A percentile compares a stretch with the other conserved stretches of the same genome.
These are phyloP conservation scores for Flaveria sonorensis DNA, from an alignment of 129 eudicot species.

Conservation along the genomic window DNA sequence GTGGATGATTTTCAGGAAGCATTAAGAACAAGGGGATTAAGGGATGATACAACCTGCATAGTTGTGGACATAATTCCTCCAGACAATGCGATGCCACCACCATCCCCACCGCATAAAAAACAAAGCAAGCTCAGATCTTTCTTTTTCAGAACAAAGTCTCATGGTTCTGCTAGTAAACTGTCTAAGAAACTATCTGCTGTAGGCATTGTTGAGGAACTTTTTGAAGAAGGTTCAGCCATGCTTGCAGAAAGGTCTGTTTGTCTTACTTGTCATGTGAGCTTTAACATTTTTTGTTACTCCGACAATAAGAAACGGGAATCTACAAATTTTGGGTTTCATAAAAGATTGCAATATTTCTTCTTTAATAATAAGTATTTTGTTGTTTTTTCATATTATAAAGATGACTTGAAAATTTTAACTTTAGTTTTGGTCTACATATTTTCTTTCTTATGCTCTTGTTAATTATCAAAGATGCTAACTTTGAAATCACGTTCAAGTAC, in stretches of 20 bases:
- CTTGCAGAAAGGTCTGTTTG: conserved; percentile 78
- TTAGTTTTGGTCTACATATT: neutral
- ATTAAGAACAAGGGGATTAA: conserved; percentile 69
- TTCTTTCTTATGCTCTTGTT: neutral
- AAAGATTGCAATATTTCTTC: neutral
- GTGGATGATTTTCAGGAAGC: conserved; percentile 63
- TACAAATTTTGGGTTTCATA: neutral
- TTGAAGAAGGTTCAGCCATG: conserved; percentile 97
- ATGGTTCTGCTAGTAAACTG: conserved; percentile 48
- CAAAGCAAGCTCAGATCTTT: conserved; percentile 61
- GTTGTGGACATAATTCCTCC: conserved; percentile 95
- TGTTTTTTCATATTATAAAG: neutral
- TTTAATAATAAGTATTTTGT: neutral
- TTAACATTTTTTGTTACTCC: neutral
- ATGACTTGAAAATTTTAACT: neutral
- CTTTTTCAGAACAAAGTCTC: conserved; percentile 56
- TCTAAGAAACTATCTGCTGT: conserved; percentile 75
- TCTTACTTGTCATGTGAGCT: neutral
- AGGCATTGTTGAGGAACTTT: conserved; percentile 81
- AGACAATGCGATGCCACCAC: conserved; percentile 47
- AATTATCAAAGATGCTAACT: neutral
- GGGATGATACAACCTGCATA: conserved; percentile 92
- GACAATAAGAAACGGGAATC: neutral
- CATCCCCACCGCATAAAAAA: conserved; percentile 72
- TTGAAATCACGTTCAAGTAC: neutral